These are phyloP conservation scores for Verticillium albo-atrum DNA, from an alignment of 2,329 filamentous ascomycete species.

Conservation along the genomic window DNA sequence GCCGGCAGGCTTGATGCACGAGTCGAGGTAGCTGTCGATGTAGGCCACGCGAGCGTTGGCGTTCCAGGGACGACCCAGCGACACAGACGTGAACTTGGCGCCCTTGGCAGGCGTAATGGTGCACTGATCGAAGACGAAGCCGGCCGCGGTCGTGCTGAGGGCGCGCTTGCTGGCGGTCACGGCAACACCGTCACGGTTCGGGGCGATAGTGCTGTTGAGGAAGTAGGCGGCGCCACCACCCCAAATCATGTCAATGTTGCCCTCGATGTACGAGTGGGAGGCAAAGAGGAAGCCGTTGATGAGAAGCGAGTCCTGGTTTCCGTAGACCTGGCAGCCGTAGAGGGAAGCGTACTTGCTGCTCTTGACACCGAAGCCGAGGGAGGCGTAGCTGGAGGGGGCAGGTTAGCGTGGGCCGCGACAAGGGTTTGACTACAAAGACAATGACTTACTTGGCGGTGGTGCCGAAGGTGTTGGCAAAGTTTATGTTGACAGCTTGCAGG, in stretches of 20 bases:
- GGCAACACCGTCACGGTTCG: conserved; percentile 22
- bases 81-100: conserved; percentile 12
- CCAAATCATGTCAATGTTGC: conserved; percentile 37
- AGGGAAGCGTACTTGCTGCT: conserved; percentile 31
- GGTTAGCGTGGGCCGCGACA: background rate
- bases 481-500: conserved; percentile 31
- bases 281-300: conserved; percentile 32
- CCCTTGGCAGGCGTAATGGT: conserved; percentile 20
- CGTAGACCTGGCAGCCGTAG: conserved; percentile 22
- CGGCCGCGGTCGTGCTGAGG: conserved; percentile 27
- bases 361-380: conserved; percentile 33
- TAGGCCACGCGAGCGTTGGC: conserved; percentile 17
- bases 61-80: conserved; percentile 18
- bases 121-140: conserved; percentile 28
- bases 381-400: conserved; percentile 19
- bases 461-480: conserved; percentile 32
- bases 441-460: conserved; percentile 21
- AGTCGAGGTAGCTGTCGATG: conserved; percentile 30
- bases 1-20: conserved; percentile 41
- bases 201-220: conserved; percentile 25
- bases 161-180: conserved; percentile 31
- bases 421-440: background rate
- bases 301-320: conserved; percentile 31
- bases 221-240: conserved; percentile 39
- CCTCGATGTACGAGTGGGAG: conserved; percentile 32